Evolutionary conservation across 2,329 filamentous ascomycete genomes (phyloP).

Genomic region (Diaporthe sp.): DNA sequence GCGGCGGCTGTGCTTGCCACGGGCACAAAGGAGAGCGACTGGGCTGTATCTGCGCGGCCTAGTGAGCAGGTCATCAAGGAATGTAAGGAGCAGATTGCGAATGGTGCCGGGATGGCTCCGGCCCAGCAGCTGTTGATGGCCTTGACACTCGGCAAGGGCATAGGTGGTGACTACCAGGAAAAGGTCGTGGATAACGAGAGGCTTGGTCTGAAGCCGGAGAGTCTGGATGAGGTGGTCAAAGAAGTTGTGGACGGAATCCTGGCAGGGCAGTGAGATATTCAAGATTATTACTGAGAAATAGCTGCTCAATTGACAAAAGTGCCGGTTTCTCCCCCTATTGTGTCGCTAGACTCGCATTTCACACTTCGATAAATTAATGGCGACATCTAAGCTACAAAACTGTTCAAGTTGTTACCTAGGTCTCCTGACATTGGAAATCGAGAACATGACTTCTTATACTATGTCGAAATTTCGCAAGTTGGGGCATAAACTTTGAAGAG

Average conservation of each 20-base stretch:
- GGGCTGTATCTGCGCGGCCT: neutral
- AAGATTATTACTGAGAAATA: neutral
- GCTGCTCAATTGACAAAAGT: too few species aligned
- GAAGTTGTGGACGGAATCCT: neutral
- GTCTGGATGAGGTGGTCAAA: neutral
- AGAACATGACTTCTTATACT: neutral
- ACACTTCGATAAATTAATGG: neutral
- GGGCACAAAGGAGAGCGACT: slow-evolving; percentile 43
- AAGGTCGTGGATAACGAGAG: neutral
- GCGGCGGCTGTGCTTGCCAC: slow-evolving; percentile 52
- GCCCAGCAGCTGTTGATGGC: slow-evolving; percentile 7
- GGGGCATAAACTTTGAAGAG: neutral
- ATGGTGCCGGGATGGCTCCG: neutral
- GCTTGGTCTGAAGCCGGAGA: slow-evolving; percentile 12
- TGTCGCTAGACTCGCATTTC: too few species aligned
- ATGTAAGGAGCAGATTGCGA: neutral
- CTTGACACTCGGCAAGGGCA: neutral
- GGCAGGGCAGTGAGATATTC: neutral
- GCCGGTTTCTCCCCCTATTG: too few species aligned
- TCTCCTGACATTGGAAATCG: neutral
- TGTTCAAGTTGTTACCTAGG: too few species aligned
- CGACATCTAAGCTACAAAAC: too few species aligned
- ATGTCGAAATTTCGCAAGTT: neutral
- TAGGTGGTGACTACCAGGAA: slow-evolving; percentile 2
- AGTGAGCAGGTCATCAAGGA: neutral